phyloP scores from a whole-genome alignment of 768 basidiomycete species.

The Psilocybe cyanescens region DNA sequence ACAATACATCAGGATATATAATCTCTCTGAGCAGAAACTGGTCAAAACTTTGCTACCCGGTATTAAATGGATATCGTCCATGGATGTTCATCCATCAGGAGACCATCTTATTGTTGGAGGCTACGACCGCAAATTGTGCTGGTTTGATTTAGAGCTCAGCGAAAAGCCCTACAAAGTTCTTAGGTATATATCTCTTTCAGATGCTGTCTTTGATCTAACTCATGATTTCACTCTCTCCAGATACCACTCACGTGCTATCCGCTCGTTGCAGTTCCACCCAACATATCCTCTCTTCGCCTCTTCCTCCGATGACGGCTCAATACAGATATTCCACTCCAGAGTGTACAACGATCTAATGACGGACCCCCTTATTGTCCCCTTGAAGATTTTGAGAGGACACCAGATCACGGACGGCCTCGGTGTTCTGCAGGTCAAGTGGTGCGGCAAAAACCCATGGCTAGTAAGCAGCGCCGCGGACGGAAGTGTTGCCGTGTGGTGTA shows the following conservation, averaged over 20 bases:
- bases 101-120: slow-evolving; percentile 98
- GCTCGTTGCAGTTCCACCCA: slow-evolving; percentile 92
- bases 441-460: slow-evolving; percentile 88
- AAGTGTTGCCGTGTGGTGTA: slow-evolving; percentile 85
- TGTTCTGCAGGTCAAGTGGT: slow-evolving; percentile 91
- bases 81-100: slow-evolving; percentile 95
- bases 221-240: slow-evolving; percentile 40
- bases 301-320: slow-evolving; percentile 95
- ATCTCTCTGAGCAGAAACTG: slow-evolving; percentile 90
- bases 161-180: slow-evolving; percentile 97
- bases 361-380: slow-evolving; percentile 95
- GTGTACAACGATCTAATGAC: slow-evolving; percentile 96
- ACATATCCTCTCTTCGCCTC: slow-evolving; percentile 96
- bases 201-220: not conserved
- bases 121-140: slow-evolving; percentile 96
- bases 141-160: slow-evolving; percentile 98
- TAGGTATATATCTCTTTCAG: slow-evolving; percentile 53
- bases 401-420: slow-evolving; percentile 84
- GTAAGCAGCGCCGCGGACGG: slow-evolving; percentile 94
- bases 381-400: slow-evolving; percentile 97
- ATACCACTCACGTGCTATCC: slow-evolving; percentile 93
- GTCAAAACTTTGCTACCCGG: slow-evolving; percentile 95
- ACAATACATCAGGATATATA: slow-evolving; percentile 94
- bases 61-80: slow-evolving; percentile 94
- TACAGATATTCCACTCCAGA: slow-evolving; percentile 95